Conservation (phyloP, 2,329 filamentous ascomycete genomes). For the Didymella exigua region DNA sequence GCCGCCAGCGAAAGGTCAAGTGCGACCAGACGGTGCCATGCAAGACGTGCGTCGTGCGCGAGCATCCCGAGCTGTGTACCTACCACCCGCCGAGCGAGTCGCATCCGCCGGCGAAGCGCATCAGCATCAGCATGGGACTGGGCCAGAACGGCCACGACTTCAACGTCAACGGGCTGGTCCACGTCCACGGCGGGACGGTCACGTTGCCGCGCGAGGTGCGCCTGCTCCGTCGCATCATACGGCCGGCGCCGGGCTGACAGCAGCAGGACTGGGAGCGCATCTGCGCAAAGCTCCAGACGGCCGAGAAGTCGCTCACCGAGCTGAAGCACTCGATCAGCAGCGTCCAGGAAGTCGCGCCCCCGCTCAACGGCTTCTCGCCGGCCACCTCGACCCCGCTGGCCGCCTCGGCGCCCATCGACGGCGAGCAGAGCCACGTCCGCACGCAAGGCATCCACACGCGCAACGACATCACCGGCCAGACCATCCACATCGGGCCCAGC, state of each 20-base stretch:
- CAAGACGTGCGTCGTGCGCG: constrained; percentile 57
- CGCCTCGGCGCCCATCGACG: constrained; percentile 44
- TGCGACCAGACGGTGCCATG: constrained; percentile 57
- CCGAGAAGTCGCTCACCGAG: constrained; percentile 55
- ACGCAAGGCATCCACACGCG: constrained; percentile 65
- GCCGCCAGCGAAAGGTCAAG: constrained; percentile 54
- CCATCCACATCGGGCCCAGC: constrained; percentile 65
- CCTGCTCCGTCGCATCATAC: background rate
- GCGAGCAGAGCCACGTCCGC: constrained; percentile 49
- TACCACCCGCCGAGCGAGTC: constrained; percentile 50
- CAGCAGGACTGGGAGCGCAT: constrained; percentile 55
- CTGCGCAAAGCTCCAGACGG: constrained; percentile 54
- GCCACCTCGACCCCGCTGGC: constrained; percentile 40
- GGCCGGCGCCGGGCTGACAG: constrained; percentile 24
- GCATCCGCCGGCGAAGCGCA: constrained; percentile 49
- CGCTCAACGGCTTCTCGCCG: constrained; percentile 43
- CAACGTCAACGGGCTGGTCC: constrained; percentile 45
- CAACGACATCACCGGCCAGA: constrained; percentile 65
- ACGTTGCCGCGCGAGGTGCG: constrained; percentile 49
- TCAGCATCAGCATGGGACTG: constrained; percentile 42
- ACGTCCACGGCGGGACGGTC: constrained; percentile 48
- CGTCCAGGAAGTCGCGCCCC: constrained; percentile 44
- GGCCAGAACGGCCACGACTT: constrained; percentile 47
- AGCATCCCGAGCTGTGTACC: constrained; percentile 58
- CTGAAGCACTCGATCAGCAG: constrained; percentile 49